Evolutionary conservation across 148 eudicot genomes (phyloP), one percentile per base, ranked within the genome.

Genomic region (Dianthus caryophyllus): DNA sequence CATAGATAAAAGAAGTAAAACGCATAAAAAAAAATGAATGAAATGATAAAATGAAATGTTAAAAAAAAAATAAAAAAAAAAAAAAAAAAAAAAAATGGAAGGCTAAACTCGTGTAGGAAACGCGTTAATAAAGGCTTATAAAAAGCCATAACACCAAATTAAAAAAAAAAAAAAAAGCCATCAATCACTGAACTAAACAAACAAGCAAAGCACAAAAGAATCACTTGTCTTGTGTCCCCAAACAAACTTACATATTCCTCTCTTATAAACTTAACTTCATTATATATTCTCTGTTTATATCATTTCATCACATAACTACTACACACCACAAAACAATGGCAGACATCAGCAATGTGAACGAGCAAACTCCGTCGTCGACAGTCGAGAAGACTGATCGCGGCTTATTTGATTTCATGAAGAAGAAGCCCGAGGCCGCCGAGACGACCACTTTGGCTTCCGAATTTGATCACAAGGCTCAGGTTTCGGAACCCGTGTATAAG

Each of bases 371-470:
- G 65, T 61, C n/a, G n/a, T n/a, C 55, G n/a, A 53, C 27, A 21
- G 13, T 54, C 6, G 84, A 79, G 0, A 91, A 84, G 63, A 44
- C 73, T 39, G 75, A 61, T 12, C 88, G 88, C 41, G 88, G 98
- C 4, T 18, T 89, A 75, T 89, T 93, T 47, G 96, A 69, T 68
- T 89, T 87, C 76, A 38, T 75, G 76, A 74, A 82, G 70, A 89
- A 84, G 83, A 82, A 91, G 67, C 61, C 84, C 5, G 82, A 87
- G 17, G 13, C 29, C 17, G 62, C 12, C 27, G 14, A 58, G 13
- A 41, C 27, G 2, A 39, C 29, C 12, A 79, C 59, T 33, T 75
- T 84, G 9, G 75, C 68, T 11, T 11, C 85, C 3, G 88, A 83
- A 66, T 82, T 85, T 36, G 83, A 84, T 1, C 56, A 83, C 30